Conservation (phyloP, 805 yeast species). For the Lipomyces kockii region DNA sequence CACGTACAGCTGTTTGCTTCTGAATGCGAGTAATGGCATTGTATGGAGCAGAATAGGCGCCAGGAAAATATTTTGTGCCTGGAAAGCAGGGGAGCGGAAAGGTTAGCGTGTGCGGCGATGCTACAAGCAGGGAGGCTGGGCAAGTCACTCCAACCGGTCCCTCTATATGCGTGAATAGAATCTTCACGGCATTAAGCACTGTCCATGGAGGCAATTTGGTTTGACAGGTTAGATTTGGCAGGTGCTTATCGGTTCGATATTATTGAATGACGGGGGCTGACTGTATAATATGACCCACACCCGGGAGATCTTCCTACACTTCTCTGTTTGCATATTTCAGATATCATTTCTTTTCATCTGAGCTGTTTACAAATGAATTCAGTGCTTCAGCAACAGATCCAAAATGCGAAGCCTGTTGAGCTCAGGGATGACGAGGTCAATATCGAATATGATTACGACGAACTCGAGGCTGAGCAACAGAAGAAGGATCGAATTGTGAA, state of each 20-base stretch:
- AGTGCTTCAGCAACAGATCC: neutral
- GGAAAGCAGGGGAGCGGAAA: neutral
- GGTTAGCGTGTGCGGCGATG: neutral
- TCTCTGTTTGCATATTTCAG: neutral
- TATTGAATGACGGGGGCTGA: neutral
- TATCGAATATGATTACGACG: neutral
- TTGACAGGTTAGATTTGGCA: neutral
- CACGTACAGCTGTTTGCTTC: too few relatives aligned
- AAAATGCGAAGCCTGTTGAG: neutral
- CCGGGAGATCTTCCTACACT: neutral
- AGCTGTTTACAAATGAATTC: neutral
- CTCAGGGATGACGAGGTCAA: neutral
- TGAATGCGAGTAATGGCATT: too few relatives aligned
- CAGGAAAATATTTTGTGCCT: too few relatives aligned
- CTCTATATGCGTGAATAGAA: neutral
- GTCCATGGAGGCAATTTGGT: neutral
- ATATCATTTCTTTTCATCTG: neutral
- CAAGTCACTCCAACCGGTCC: neutral
- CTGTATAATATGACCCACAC: neutral
- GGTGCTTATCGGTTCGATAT: neutral
- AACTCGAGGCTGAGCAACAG: neutral
- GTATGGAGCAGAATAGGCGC: neutral
- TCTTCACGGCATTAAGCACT: neutral
- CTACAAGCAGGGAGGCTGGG: neutral
- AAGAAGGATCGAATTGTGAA: slow-evolving; percentile 1